Evolutionary conservation across 2,329 filamentous ascomycete genomes (phyloP).

Genomic region (Decorospora gaudefroyi): DNA sequence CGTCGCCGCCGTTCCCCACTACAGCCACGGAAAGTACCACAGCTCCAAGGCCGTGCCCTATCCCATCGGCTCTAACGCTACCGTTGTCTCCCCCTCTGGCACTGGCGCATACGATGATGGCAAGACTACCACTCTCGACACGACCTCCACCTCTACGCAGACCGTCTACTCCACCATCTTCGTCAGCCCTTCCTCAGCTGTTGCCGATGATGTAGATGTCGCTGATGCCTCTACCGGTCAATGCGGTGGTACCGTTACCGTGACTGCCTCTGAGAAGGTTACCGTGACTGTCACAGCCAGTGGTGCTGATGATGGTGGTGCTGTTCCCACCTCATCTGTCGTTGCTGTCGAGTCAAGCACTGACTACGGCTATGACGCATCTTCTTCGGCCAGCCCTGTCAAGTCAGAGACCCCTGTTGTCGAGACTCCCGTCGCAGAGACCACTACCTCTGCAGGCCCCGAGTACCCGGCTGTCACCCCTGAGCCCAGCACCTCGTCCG

Average conservation of each 20-base stretch:
- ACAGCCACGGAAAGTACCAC: constrained; percentile 37
- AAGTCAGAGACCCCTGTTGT: constrained; percentile 18
- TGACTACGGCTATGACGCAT: constrained; percentile 12
- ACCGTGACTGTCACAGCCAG: constrained; percentile 49
- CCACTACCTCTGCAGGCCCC: constrained; percentile 13
- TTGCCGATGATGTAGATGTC: constrained; percentile 26
- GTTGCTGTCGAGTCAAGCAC: constrained; percentile 13
- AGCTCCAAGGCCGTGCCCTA: constrained; percentile 34
- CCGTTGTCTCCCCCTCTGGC: constrained; percentile 29
- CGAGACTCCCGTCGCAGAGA: constrained; percentile 4
- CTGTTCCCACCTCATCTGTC: constrained; percentile 22
- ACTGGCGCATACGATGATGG: constrained; percentile 25
- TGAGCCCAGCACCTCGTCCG: constrained; percentile 16
- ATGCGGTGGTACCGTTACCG: constrained; percentile 41
- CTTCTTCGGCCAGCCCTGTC: constrained; percentile 19
- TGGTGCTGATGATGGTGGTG: constrained; percentile 27
- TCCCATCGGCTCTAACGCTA: constrained; percentile 30
- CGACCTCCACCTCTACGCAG: constrained; percentile 33
- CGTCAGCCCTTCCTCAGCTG: constrained; percentile 27
- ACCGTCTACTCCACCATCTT: constrained; percentile 35
- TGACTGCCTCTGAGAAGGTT: constrained; percentile 50
- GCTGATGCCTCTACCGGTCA: constrained; percentile 24
- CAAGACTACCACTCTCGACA: constrained; percentile 32
- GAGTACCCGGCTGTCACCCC: constrained; percentile 15
- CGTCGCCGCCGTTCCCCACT: constrained; percentile 48